Percentiles rank a stretch among this genome's conserved stretches.
These are phyloP conservation scores for Boeremia exigua DNA, from an alignment of 2,329 filamentous ascomycete species.

Conservation along the genomic window DNA sequence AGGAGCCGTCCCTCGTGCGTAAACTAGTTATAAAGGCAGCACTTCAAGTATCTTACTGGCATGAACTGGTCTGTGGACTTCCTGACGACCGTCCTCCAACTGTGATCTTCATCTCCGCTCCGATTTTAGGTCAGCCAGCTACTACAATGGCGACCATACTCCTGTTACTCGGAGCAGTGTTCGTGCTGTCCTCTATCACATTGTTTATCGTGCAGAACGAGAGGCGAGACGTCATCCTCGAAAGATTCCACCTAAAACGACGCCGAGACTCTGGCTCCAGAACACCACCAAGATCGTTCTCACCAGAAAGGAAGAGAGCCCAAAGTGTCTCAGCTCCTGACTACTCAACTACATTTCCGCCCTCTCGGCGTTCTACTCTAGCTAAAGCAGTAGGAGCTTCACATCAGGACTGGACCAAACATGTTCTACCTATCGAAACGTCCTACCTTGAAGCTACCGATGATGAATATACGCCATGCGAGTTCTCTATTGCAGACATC, in stretches of 20 bases:
- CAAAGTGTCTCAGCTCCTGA: slow-evolving; percentile 19
- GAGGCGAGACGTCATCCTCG: slow-evolving; percentile 50
- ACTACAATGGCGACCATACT: slow-evolving; percentile 31
- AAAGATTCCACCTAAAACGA: slow-evolving; percentile 48
- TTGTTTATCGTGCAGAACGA: slow-evolving; percentile 41
- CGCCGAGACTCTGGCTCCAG: slow-evolving; percentile 55
- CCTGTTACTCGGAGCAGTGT: slow-evolving; percentile 39
- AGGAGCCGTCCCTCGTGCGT: too few species aligned
- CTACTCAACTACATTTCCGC: slow-evolving; percentile 60
- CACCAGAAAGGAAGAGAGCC: slow-evolving; percentile 53
- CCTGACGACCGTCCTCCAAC: background rate
- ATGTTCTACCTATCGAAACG: slow-evolving; percentile 32
- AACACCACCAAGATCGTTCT: slow-evolving; percentile 61
- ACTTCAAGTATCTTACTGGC: background rate
- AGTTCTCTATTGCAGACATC: slow-evolving; percentile 74
- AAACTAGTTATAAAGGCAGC: too few species aligned
- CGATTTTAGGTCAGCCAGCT: background rate
- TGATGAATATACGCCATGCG: slow-evolving; percentile 65
- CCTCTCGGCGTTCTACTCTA: slow-evolving; percentile 53
- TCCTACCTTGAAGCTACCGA: slow-evolving; percentile 37
- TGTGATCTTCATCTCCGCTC: background rate
- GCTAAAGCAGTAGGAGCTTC: slow-evolving; percentile 3
- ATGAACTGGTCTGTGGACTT: background rate
- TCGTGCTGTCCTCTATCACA: slow-evolving; percentile 34
- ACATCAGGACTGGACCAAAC: slow-evolving; percentile 6